A percentile compares a stretch with the other conserved stretches of the same genome.
phyloP scores from a whole-genome alignment of 2,329 filamentous ascomycete species.

The Gliomastix tumulicola region DNA sequence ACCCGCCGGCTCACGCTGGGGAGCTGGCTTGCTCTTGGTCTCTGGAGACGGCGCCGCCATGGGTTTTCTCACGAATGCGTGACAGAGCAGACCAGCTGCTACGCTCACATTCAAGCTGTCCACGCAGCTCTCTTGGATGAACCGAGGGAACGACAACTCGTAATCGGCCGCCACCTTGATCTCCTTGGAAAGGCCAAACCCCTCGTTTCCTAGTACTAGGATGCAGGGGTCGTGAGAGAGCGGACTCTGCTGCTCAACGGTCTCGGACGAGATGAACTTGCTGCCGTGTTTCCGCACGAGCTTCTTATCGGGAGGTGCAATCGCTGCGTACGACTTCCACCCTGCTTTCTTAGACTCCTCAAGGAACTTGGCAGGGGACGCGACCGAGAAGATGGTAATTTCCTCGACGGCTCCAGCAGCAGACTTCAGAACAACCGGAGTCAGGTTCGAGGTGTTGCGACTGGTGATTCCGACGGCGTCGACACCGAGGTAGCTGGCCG shows the following conservation, averaged over 20 bases:
- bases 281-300: conserved; percentile 21
- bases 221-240: conserved; percentile 60
- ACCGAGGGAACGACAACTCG: conserved; percentile 58
- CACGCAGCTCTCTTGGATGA: conserved; percentile 47
- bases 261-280: conserved; percentile 41
- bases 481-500: conserved; percentile 84
- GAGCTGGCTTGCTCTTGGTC: too few relatives aligned
- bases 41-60: too few relatives aligned
- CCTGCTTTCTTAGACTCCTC: conserved; percentile 59
- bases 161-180: conserved; percentile 61
- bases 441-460: conserved; percentile 66
- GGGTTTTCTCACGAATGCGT: conserved; percentile 50
- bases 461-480: conserved; percentile 75
- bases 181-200: conserved; percentile 59
- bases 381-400: conserved; percentile 64
- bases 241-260: conserved; percentile 43
- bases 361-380: conserved; percentile 64
- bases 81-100: conserved; percentile 70
- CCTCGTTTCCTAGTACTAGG: conserved; percentile 78
- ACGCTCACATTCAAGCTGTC: conserved; percentile 95
- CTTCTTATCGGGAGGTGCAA: conserved; percentile 34
- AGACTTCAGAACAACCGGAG: conserved; percentile 75
- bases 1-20: too few relatives aligned
- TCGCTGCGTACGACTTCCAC: conserved; percentile 81
- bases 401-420: conserved; percentile 83